Conservation (phyloP, 768 basidiomycete genomes). For the Fibroporia radiculosa region DNA sequence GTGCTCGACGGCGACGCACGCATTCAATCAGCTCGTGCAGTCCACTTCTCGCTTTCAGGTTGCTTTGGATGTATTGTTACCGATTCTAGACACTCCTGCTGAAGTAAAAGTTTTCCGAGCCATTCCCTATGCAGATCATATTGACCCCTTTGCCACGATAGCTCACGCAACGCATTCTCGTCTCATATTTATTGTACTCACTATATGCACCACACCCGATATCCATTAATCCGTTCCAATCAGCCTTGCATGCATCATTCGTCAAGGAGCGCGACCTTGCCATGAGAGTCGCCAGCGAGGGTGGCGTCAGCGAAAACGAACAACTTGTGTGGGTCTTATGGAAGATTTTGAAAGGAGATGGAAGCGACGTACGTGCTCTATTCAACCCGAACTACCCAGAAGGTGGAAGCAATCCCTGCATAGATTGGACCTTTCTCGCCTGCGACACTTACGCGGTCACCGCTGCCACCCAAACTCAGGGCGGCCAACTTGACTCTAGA, state of each 20-base stretch:
- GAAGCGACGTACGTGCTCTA: conserved; percentile 57
- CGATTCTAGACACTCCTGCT: conserved; percentile 49
- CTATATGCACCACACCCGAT: conserved; percentile 78
- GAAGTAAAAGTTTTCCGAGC: conserved; percentile 38
- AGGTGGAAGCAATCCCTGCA: background rate
- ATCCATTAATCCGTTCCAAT: conserved; percentile 75
- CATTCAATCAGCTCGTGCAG: conserved; percentile 69
- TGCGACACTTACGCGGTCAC: conserved; percentile 63
- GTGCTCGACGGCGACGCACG: conserved; percentile 70
- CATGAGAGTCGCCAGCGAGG: conserved; percentile 36
- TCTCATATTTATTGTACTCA: conserved; percentile 72
- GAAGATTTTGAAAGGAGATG: conserved; percentile 81
- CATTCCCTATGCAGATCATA: background rate
- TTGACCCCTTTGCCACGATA: conserved; percentile 19
- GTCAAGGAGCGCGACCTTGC: conserved; percentile 61
- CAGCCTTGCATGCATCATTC: conserved; percentile 60
- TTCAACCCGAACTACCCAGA: conserved; percentile 7
- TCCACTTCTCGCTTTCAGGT: conserved; percentile 74
- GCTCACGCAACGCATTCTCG: conserved; percentile 70
- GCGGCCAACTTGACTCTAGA: conserved; percentile 65
- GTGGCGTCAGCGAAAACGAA: conserved; percentile 53
- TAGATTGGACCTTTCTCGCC: conserved; percentile 82
- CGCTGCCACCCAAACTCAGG: conserved; percentile 67
- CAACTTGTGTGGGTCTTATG: conserved; percentile 82
- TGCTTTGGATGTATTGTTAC: conserved; percentile 75